Evolutionary conservation across 441 rosid species (phyloP), one percentile per base, ranked within the genome.

Genomic region (Erysimum pusillum): DNA sequence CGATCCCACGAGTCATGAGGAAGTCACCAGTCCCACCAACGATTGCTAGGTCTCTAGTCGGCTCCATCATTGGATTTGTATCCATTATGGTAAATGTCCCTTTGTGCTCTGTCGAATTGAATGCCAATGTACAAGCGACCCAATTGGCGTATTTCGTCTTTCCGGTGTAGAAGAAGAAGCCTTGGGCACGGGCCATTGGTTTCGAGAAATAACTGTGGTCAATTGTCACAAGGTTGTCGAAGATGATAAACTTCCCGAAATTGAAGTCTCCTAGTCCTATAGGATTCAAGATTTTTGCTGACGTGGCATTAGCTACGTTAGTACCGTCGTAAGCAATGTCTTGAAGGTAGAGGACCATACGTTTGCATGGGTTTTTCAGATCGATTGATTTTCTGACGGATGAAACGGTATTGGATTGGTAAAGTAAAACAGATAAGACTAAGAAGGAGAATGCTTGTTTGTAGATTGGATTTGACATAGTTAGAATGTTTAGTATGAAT

Each of bases 21-120:
- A 90, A 91, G 46, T 94, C 92, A 4, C 97, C 93, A 0, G 95
- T 91, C 15, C 98, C 96, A 6, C 98, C 95, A 6, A 87, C 77
- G 14, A 90, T 84, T 0, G 96, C 79, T 6, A 91, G 66, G 54
- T 89, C 92, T 76, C 98, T 85, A 0, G 87, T 87, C 74, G 84
- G 89, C 65, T 86, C 83, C 92, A 83, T 83, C 78, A 89, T 32
- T 0, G 89, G 86, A 78, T 90, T 90, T 0, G 92, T 87, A 14
- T 88, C 88, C 6, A 85, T 86, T 63, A 94, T 85, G 42, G 76
- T 90, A 2, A 90, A 45, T 70, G 85, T 87, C 5, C 97, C 94
- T 20, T 65, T 77, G 18, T 90, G 90, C 65, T 80, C 60, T 0
- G 90, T 87, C 0, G 90, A 87, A 54, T 88, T 87, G 49, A 90